These are phyloP conservation scores for Camellia sinensis DNA, from an alignment of 148 eudicot genomes.

Conservation along the genomic window DNA sequence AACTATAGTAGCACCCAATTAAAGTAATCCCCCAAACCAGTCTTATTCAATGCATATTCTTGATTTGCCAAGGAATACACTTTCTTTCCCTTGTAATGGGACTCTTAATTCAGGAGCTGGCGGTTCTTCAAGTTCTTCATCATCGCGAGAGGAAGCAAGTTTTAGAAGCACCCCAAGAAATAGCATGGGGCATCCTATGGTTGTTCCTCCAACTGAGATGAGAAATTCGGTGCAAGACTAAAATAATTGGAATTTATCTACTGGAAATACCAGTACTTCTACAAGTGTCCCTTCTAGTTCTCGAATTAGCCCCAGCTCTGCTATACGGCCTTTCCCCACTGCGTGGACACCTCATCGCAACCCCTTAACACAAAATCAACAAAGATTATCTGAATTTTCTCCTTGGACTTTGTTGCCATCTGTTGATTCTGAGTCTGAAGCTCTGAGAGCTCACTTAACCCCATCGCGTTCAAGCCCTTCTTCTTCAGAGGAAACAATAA, in stretches of 20 bases:
- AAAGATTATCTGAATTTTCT: conserved; percentile 48
- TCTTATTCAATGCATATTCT: conserved; percentile 34
- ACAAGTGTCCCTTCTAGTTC: conserved; percentile 47
- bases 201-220: conserved; percentile 45
- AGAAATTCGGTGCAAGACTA: conserved; percentile 45
- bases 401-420: conserved; percentile 57
- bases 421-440: conserved; percentile 47
- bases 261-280: conserved; percentile 32
- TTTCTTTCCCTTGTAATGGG: conserved; percentile 50
- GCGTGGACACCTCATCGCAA: conserved; percentile 55
- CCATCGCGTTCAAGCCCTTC: conserved; percentile 33
- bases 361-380: conserved; percentile 39
- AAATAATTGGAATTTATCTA: conserved; percentile 48
- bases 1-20: conserved; percentile 28
- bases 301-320: conserved; percentile 34
- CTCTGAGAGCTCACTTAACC: conserved; percentile 37
- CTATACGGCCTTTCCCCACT: conserved; percentile 33
- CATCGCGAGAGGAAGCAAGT: conserved; percentile 39
- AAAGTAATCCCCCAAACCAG: conserved; percentile 30
- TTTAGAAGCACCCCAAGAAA: conserved; percentile 45
- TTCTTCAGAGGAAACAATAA: conserved; percentile 39
- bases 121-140: conserved; percentile 37
- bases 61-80: conserved; percentile 36
- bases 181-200: conserved; percentile 45
- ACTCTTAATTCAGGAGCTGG: conserved; percentile 35